These are phyloP conservation scores for Hygrophorus pudorinus DNA, from an alignment of 768 basidiomycete species.

Conservation along the genomic window DNA sequence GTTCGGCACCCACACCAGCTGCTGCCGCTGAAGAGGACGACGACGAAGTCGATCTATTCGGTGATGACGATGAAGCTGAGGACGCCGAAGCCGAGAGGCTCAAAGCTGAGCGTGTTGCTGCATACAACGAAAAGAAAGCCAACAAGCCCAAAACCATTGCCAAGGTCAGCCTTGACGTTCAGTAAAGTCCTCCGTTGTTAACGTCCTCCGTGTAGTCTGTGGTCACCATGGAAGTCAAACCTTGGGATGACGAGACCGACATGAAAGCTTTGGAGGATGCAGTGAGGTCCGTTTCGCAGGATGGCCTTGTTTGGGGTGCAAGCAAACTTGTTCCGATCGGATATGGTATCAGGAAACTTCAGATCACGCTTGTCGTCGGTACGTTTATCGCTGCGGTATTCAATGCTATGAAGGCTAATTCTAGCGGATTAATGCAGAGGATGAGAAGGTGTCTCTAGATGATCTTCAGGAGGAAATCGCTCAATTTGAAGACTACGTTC, in stretches of 20 bases:
- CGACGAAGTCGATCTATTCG: constrained; percentile 80
- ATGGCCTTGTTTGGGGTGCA: constrained; percentile 93
- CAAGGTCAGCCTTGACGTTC: constrained; percentile 45
- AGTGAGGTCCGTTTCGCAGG: constrained; percentile 80
- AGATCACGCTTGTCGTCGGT: constrained; percentile 53
- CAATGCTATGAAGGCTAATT: constrained; percentile 1
- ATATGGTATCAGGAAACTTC: constrained; percentile 89
- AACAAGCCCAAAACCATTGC: constrained; percentile 79
- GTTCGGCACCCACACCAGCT: constrained; percentile 34
- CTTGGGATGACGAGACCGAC: constrained; percentile 99
- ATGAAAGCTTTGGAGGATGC: constrained; percentile 77
- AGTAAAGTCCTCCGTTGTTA: neutral
- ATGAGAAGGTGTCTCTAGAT: constrained; percentile 86
- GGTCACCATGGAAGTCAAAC: constrained; percentile 97
- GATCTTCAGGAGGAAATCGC: constrained; percentile 87
- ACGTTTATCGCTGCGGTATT: constrained; percentile 13
- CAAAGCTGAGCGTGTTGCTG: constrained; percentile 89
- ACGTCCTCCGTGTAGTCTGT: constrained; percentile 58
- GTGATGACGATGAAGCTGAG: constrained; percentile 71
- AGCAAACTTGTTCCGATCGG: constrained; percentile 90
- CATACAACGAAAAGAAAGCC: constrained; percentile 90
- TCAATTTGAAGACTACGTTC: constrained; percentile 81
- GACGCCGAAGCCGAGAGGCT: constrained; percentile 79
- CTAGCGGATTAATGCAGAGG: constrained; percentile 50
- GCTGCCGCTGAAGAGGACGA: constrained; percentile 51